These are phyloP conservation scores for Craterostigma plantagineum DNA, from an alignment of 257 asterid genomes.

Conservation along the genomic window DNA sequence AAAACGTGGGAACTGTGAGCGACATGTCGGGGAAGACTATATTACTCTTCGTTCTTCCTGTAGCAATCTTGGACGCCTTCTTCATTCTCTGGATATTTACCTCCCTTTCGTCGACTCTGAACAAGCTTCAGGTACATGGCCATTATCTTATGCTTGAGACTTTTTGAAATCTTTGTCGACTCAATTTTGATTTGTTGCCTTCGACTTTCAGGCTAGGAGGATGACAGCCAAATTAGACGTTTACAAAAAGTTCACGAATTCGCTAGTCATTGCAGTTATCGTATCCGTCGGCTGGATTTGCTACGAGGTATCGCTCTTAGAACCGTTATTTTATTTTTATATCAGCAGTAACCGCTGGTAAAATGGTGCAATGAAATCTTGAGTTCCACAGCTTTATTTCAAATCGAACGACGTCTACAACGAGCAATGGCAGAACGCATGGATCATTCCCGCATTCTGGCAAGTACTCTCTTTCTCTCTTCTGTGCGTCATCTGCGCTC, in stretches of 20 bases:
- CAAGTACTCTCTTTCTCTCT: constrained; percentile 81
- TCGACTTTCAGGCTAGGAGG: constrained; percentile 53
- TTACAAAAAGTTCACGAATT: constrained; percentile 65
- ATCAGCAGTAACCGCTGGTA: no score
- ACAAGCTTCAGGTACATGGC: constrained; percentile 99
- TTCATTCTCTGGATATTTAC: constrained; percentile 92
- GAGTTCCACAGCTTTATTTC: constrained; percentile 65
- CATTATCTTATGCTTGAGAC: no score
- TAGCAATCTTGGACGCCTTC: constrained; percentile 87
- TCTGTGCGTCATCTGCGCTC: constrained; percentile 78
- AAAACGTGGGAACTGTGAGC: constrained; percentile 82
- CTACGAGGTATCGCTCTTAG: constrained; percentile 31
- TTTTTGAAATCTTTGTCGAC: no score
- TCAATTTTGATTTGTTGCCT: no score
- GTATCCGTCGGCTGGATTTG: constrained; percentile 67
- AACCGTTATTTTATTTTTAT: background rate
- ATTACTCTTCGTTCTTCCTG: constrained; percentile 73
- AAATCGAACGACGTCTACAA: constrained; percentile 76
- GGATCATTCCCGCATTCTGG: constrained; percentile 98
- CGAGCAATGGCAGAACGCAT: constrained; percentile 90
- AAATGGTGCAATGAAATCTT: constrained; percentile 11
- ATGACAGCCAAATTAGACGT: constrained; percentile 50
- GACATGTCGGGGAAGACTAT: constrained; percentile 91
- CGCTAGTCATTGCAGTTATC: constrained; percentile 43
- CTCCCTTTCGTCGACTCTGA: constrained; percentile 70